phyloP scores from a whole-genome alignment of 352 stramenopile genomes.

The Phytophthora constricta region DNA sequence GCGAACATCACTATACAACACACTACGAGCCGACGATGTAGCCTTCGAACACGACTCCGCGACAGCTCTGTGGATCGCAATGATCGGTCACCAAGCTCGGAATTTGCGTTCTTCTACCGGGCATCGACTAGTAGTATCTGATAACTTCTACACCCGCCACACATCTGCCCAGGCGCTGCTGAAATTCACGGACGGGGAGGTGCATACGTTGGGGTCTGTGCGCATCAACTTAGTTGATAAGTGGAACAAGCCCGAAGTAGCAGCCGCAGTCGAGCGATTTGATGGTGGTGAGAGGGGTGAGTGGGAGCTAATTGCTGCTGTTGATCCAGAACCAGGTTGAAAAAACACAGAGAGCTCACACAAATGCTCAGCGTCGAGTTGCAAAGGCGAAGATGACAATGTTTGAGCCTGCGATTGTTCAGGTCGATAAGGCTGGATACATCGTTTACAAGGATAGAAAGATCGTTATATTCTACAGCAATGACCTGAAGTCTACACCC shows the following conservation, averaged over 20 bases:
- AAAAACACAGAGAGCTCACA: conserved; percentile 7
- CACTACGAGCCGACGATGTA: neutral
- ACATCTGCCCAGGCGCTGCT: conserved; percentile 12
- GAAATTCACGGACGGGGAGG: too few relatives aligned
- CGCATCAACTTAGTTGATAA: conserved; percentile 22
- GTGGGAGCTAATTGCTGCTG: conserved; percentile 16
- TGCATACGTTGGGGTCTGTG: conserved; percentile 12
- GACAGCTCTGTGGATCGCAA: too few relatives aligned
- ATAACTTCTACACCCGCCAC: conserved; percentile 24
- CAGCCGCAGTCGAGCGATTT: neutral
- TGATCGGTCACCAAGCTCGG: too few relatives aligned
- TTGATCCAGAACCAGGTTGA: too few relatives aligned
- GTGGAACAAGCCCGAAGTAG: conserved; percentile 11
- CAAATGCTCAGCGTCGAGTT: conserved; percentile 5
- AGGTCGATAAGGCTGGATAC: too few relatives aligned
- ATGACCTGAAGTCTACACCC: conserved; percentile 11
- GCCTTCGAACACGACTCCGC: neutral
- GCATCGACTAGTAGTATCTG: conserved; percentile 6
- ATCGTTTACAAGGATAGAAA: too few relatives aligned
- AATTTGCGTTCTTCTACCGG: conserved; percentile 8
- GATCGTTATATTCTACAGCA: conserved; percentile 21
- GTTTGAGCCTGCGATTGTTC: neutral
- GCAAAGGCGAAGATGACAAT: neutral
- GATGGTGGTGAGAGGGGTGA: neutral
- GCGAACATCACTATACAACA: conserved; percentile 1